Conservation (phyloP, 805 yeast genomes). For the Nakazawaea anatomiae region DNA sequence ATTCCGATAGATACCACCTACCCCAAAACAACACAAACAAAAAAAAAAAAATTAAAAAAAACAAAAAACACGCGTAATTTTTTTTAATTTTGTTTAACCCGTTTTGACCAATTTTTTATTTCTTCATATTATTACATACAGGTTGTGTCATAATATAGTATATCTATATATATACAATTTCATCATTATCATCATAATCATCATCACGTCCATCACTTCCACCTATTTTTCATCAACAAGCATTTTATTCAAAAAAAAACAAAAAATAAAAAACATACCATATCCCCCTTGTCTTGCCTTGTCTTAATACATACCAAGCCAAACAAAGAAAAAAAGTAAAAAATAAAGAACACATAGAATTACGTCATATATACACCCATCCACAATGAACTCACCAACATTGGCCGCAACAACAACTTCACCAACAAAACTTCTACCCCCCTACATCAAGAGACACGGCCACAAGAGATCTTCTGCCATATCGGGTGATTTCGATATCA, state of each 20-base stretch:
- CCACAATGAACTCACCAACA: not conserved
- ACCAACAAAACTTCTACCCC: constrained; percentile 3
- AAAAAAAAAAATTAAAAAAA: no score
- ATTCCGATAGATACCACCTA: no score
- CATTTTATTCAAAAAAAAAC: not conserved
- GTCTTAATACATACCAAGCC: not conserved
- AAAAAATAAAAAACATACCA: no score
- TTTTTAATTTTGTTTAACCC: not conserved
- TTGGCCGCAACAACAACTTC: not conserved
- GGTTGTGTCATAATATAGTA: not conserved
- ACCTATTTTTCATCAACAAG: not conserved
- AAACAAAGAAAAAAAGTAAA: not conserved
- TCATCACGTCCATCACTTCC: not conserved
- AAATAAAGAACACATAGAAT: not conserved
- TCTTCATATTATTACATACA: not conserved
- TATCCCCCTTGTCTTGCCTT: not conserved
- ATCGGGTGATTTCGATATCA: constrained; percentile 72
- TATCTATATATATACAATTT: not conserved
- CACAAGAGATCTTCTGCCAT: constrained; percentile 87
- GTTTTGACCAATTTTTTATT: not conserved
- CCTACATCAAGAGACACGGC: constrained; percentile 49
- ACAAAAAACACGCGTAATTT: not conserved
- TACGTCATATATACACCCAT: not conserved
- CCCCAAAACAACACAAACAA: not conserved
- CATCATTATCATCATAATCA: not conserved